A percentile compares a stretch with the other conserved stretches of the same genome.
Conservation (phyloP, 2,329 filamentous ascomycete species). For the Cordyceps javanica region DNA sequence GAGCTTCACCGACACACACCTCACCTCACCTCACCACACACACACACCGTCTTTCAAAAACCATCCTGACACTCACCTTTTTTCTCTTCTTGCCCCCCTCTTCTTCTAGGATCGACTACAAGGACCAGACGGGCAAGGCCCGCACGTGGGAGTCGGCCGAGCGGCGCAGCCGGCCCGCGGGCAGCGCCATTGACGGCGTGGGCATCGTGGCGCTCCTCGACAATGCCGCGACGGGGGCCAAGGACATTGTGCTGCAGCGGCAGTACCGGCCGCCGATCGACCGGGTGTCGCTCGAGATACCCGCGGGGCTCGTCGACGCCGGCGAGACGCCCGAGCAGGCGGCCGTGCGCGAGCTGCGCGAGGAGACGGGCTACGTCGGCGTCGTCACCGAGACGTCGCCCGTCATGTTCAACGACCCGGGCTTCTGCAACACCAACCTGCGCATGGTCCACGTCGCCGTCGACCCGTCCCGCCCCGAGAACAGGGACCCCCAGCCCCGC, state of each 20-base stretch:
- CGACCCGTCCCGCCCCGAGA: slow-evolving; percentile 62
- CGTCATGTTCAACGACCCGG: slow-evolving; percentile 61
- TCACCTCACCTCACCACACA: neutral
- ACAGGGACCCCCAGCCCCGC: slow-evolving; percentile 61
- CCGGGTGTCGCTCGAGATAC: slow-evolving; percentile 55
- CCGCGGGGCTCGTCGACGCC: slow-evolving; percentile 57
- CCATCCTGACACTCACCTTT: neutral
- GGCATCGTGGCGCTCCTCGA: slow-evolving; percentile 66
- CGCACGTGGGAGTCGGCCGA: slow-evolving; percentile 69
- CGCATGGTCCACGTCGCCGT: slow-evolving; percentile 67
- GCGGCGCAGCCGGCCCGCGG: slow-evolving; percentile 59
- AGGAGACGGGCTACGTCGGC: slow-evolving; percentile 62
- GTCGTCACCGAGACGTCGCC: slow-evolving; percentile 50
- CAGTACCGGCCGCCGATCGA: slow-evolving; percentile 60
- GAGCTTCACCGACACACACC: slow-evolving; percentile 14
- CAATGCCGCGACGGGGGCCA: slow-evolving; percentile 35
- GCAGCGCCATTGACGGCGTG: slow-evolving; percentile 62
- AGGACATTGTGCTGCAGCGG: slow-evolving; percentile 58
- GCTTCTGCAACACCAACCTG: slow-evolving; percentile 61
- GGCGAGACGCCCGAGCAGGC: slow-evolving; percentile 56
- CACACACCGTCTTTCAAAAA: neutral
- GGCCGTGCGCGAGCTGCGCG: slow-evolving; percentile 57
- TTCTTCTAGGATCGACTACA: slow-evolving; percentile 50
- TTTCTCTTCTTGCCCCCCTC: neutral
- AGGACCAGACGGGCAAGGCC: slow-evolving; percentile 51